These are phyloP conservation scores for Mycena kentingensis DNA, from an alignment of 768 basidiomycete genomes.

Conservation along the genomic window DNA sequence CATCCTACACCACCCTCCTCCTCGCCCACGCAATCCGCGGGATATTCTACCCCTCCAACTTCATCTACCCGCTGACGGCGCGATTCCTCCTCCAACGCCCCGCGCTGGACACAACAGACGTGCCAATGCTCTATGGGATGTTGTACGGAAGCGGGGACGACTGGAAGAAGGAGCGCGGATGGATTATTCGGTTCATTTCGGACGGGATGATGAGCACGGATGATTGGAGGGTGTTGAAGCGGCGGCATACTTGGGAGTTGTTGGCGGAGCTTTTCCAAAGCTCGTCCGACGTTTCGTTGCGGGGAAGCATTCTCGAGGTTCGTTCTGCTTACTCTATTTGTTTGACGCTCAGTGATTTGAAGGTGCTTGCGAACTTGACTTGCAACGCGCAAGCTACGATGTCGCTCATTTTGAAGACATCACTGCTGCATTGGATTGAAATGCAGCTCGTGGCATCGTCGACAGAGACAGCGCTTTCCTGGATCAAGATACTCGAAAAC, in stretches of 20 bases:
- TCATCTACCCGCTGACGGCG: constrained; percentile 84
- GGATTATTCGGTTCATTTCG: constrained; percentile 82
- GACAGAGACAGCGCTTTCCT: constrained; percentile 55
- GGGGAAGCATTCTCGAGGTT: constrained; percentile 70
- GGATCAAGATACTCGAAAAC: constrained; percentile 69
- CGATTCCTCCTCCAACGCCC: constrained; percentile 91
- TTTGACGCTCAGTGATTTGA: constrained; percentile 3
- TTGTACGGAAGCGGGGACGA: constrained; percentile 79
- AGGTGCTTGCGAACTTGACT: constrained; percentile 79
- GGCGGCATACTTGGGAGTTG: constrained; percentile 88
- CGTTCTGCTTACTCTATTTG: background rate
- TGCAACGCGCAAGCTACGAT: constrained; percentile 67
- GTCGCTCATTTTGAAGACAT: constrained; percentile 71
- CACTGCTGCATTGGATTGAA: constrained; percentile 81
- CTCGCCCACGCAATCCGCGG: constrained; percentile 80
- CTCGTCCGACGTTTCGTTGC: constrained; percentile 53
- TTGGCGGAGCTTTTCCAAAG: constrained; percentile 81
- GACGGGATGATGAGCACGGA: constrained; percentile 75
- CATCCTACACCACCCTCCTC: constrained; percentile 79
- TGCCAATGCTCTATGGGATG: constrained; percentile 89
- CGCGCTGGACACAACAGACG: constrained; percentile 75
- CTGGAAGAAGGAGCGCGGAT: constrained; percentile 86
- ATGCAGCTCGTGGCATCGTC: constrained; percentile 54
- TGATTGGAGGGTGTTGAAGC: constrained; percentile 81
- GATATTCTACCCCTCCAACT: constrained; percentile 84